A percentile compares a stretch with the other conserved stretches of the same genome.
phyloP scores from a whole-genome alignment of 1,139 yeast species.

The Magnusiomyces fungicola region DNA sequence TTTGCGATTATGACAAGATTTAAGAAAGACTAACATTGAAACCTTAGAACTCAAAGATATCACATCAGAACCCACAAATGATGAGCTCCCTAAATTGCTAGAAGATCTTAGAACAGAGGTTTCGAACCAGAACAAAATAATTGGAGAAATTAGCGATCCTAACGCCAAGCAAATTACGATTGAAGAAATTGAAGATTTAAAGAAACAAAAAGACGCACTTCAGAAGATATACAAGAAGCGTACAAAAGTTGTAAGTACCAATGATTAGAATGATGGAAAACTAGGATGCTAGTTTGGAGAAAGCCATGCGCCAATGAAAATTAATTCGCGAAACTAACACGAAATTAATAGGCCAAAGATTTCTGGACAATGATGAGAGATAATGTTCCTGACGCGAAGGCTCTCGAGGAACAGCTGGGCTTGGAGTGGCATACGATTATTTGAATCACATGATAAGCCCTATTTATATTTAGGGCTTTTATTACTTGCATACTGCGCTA shows the following conservation, averaged over 20 bases:
- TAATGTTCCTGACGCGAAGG: conserved; percentile 7
- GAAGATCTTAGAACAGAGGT: conserved; percentile 1
- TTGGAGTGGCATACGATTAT: background rate
- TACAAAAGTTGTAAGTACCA: conserved; percentile 15
- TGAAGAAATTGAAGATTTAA: conserved; percentile 1
- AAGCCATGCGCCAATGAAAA: background rate
- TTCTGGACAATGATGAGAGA: conserved; percentile 14
- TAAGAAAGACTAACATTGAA: too few relatives aligned
- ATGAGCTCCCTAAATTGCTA: conserved; percentile 3
- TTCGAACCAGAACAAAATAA: too few relatives aligned
- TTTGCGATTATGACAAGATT: background rate
- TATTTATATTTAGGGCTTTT: too few relatives aligned
- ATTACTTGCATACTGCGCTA: too few relatives aligned
- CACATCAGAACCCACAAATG: conserved; percentile 15
- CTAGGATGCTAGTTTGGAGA: background rate
- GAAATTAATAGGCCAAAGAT: conserved; percentile 7
- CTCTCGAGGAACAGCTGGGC: conserved; percentile 7
- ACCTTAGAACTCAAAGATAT: conserved; percentile 8
- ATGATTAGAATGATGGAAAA: too few relatives aligned
- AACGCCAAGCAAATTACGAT: background rate
- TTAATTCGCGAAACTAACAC: too few relatives aligned
- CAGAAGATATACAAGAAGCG: conserved; percentile 6
- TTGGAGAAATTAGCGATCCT: too few relatives aligned
- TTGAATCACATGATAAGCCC: background rate
- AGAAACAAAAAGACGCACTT: conserved; percentile 6